Evolutionary conservation across 192 early-diverging fungal species (phyloP), one percentile per base, ranked within the genome.

Genomic region (Coemansia sp.): DNA sequence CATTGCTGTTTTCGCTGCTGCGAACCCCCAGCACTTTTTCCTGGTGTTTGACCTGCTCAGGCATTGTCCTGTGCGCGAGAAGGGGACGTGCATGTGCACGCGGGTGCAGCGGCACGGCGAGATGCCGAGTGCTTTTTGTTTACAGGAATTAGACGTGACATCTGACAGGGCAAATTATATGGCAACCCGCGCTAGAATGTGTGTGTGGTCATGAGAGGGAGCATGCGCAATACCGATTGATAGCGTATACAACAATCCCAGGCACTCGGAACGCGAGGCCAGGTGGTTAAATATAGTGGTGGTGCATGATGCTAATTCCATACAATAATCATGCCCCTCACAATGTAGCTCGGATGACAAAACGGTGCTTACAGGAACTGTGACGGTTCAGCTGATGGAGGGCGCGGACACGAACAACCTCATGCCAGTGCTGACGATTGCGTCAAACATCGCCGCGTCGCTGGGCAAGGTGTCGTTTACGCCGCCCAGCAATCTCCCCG

Each of bases 301-400:
- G 12, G 42, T 45, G 42, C 42, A 12, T 51, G 48, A 51, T 20
- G 48, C 48, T 51, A 51, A 51, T 51, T 51, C 48, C 48, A 51
- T 11, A 51, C 7, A 51, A 24, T 51, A 51, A 51, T 51, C 20
- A 12, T 11, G 10, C 12, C 5, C 22, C 6, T 24, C 22, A 20
- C 48, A 53, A 32, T 74, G 65, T 82, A 82, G 79, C 65, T 77
- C 80, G 12, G 27, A 48, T 34, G 67, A 77, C 62, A 61, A 56
- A 63, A 68, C 59, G 13, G 50, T 72, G 31, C 76, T 83, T 10
- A 75, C 80, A n/a, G 80, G 75, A 62, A 72, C 68, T 1, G 75
- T 77, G 29, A 66, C 61, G 1, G 61, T 83, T 17, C 69, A 83
- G 80, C 75, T 83, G 75, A 77, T 83, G 80, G 67, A 73, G 51